A percentile compares a stretch with the other conserved stretches of the same genome.
Evolutionary conservation across 106 monocot species (phyloP).

Genomic region (Allium cepa): DNA sequence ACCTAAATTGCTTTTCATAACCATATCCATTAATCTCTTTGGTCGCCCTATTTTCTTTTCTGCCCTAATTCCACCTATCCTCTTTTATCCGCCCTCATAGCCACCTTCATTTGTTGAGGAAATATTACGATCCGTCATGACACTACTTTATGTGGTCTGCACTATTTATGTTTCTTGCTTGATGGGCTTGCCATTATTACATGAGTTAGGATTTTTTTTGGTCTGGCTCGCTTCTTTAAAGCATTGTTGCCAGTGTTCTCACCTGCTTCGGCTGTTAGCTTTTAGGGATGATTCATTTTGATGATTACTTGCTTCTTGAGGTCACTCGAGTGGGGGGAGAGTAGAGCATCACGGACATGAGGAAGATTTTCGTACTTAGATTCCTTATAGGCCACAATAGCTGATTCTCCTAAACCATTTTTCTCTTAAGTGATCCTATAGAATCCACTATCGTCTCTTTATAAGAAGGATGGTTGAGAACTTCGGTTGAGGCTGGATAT

Average conservation of each 20-base stretch:
- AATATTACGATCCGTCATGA: background rate
- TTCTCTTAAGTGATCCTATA: background rate
- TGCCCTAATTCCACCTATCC: background rate
- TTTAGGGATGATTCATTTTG: background rate
- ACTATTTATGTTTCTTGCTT: background rate
- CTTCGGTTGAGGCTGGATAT: too few relatives aligned
- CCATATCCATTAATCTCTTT: background rate
- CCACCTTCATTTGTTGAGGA: background rate
- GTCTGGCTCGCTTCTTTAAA: background rate
- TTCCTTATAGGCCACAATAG: background rate
- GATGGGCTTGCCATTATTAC: background rate
- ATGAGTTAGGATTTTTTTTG: background rate
- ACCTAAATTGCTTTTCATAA: too few relatives aligned
- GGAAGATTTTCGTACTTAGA: conserved; percentile 1
- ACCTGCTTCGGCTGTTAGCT: background rate
- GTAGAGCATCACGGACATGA: background rate
- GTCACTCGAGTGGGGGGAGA: background rate
- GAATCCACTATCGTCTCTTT: background rate
- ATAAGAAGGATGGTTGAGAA: too few relatives aligned
- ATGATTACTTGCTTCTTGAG: background rate
- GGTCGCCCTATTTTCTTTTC: background rate
- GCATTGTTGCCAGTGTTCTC: background rate
- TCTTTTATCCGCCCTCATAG: too few relatives aligned
- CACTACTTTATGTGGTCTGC: background rate
- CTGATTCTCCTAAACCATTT: background rate